Percentiles rank a stretch among this genome's conserved stretches.
phyloP scores from a whole-genome alignment of 106 monocot genomes.

The Posidonia australis region DNA sequence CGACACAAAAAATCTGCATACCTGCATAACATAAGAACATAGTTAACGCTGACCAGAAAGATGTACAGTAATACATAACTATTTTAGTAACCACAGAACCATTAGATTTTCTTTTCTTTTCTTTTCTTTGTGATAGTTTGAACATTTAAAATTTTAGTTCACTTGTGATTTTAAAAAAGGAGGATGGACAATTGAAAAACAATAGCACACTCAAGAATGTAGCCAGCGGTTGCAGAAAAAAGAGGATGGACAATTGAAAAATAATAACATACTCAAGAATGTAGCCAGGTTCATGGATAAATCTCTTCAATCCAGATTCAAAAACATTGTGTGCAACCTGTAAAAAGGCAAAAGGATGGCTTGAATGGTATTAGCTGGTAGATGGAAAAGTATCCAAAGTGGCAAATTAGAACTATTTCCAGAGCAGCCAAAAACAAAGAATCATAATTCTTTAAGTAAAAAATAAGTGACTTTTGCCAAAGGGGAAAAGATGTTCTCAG shows the following conservation, averaged over 20 bases:
- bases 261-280: slow-evolving; percentile 94
- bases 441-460: no score
- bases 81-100: no score
- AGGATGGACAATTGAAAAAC: background rate
- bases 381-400: background rate
- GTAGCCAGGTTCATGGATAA: slow-evolving; percentile 89
- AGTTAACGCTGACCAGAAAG: no score
- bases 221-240: slow-evolving; percentile 34
- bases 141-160: background rate
- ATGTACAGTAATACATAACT: no score
- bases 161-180: no score
- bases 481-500: no score
- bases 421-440: no score
- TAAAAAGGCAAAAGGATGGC: slow-evolving; percentile 5
- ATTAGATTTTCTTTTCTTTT: no score
- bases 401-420: no score
- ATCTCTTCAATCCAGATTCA: slow-evolving; percentile 84
- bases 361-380: no score
- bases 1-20: slow-evolving; percentile 96
- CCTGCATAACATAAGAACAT: slow-evolving; percentile 17
- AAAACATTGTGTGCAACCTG: slow-evolving; percentile 94
- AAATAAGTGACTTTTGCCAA: no score
- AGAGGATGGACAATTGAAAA: background rate
- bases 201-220: slow-evolving; percentile 92
- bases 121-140: no score